Evolutionary conservation across 352 stramenopile genomes (phyloP), one percentile per base, ranked within the genome.

Genomic region (Globisporangium canariense): DNA sequence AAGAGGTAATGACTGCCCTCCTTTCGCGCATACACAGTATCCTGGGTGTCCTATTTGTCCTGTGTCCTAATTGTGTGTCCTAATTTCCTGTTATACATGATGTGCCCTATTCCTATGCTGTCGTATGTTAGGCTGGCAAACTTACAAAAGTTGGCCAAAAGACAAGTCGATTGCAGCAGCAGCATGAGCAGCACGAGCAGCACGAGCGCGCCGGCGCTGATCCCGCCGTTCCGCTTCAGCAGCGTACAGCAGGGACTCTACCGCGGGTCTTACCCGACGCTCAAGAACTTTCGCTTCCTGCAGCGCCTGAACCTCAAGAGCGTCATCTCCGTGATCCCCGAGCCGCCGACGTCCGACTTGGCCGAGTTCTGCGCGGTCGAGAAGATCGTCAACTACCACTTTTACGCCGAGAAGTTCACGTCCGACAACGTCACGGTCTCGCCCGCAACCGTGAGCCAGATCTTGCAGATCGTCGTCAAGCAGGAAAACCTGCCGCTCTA

Each of bases 231-330:
- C 75, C 83, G 87, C 65, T 96, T 91, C 74, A 94, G 82, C 66
- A 88, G 76, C 1, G 84, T 94, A 58, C 83, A 96, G 73, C 78
- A 93, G 43, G 73, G 80, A 14, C 63, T 96, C 47, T 94, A 91
- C 64, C 87, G 87, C 50, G 87, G 87, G 4, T 76, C 83, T 32
- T 94, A 94, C 63, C 87, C 85, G 64, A 93, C 87, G 71, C 79
- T 94, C 60, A 93, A 93, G 70, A 94, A 92, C 74, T 92, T 93
- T 52, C 82, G 83, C 20, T 96, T 96, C 64, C 67, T 96, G 51
- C 69, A 76, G 58, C 76, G 85, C 8, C 71, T 96, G 52, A 68
- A 74, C 32, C 79, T 96, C 38, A 91, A 89, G 69, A 93, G 80
- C 2, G 63, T 96, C 53, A 73, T 94, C 58, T 94, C 84, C 6